These are phyloP conservation scores for Trifolium dubium DNA, from an alignment of 306 rosid species.

Conservation along the genomic window DNA sequence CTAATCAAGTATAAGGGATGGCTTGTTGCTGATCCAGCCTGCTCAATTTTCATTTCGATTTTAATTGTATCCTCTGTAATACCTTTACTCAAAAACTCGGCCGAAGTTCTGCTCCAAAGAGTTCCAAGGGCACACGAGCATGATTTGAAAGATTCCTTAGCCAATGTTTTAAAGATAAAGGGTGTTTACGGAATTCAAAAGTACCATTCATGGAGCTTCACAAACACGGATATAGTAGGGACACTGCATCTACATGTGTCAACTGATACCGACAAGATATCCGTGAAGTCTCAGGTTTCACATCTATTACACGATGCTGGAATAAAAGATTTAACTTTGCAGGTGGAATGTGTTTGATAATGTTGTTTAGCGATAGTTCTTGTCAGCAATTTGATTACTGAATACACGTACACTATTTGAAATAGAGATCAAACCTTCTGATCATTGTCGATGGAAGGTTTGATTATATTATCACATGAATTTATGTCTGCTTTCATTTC, in stretches of 20 bases:
- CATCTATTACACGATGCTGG: conserved; percentile 67
- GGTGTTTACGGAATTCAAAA: conserved; percentile 74
- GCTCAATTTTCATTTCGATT: conserved; percentile 91
- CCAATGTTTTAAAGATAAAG: conserved; percentile 55
- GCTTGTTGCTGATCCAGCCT: conserved; percentile 93
- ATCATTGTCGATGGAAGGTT: conserved; percentile 25
- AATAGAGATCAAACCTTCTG: conserved; percentile 15
- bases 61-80: conserved; percentile 84
- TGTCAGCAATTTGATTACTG: conserved; percentile 32
- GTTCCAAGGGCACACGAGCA: conserved; percentile 70
- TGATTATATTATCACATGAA: conserved; percentile 4
- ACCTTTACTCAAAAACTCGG: conserved; percentile 88
- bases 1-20: conserved; percentile 94
- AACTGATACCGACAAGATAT: conserved; percentile 65
- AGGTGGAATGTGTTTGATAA: conserved; percentile 62
- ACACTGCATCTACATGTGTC: conserved; percentile 78
- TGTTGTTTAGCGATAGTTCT: conserved; percentile 26
- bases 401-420: conserved; percentile 5
- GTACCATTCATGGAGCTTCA: conserved; percentile 81
- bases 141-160: conserved; percentile 66
- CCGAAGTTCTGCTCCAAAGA: conserved; percentile 89
- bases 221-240: conserved; percentile 82
- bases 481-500: conserved; percentile 3
- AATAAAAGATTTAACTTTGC: conserved; percentile 86
- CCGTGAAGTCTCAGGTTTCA: conserved; percentile 63